Base-by-base conservation (phyloP, 148 eudicot genomes). In the Silene conica region DNA sequence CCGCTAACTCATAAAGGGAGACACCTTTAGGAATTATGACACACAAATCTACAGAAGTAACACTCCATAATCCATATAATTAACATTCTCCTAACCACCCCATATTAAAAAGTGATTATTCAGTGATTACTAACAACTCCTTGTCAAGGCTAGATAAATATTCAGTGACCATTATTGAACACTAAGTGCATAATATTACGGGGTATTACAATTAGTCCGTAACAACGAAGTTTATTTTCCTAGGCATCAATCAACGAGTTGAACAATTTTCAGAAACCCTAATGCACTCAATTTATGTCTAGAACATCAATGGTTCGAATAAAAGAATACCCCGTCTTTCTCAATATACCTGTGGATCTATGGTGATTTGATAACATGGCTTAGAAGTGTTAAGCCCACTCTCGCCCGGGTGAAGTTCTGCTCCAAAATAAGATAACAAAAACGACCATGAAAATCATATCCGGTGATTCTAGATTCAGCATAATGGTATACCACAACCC, bases 321-420 rank as follows among this genome's bases (percentile, higher is more conserved):
- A 67, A 43, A 34, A 52, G 14, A 9, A 34, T 6, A 66, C 25
- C 41, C 14, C 12, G 16, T 7, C 34, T 38, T 48, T 38, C 67
- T 38, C n/a, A 64, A 5, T 23, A 61, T 83, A 95, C 96, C 96
- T 92, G 87, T 10, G 93, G 97, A 78, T 83, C 73, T 54, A 90
- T 28, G 31, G 86, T 82, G 66, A 95, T 87, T 52, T 86, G 93
- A 82, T 86, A 95, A 80, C 98, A 95, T 11, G 89, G 82, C 57
- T 80, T 87, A 26, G 97, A 95, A 79, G 96, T 92, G 87, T 83
- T 92, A 28, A 92, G 85, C 34, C 98, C 97, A 86, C 98, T 92
- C 82, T 92, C 92, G 57, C 96, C 90, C 7, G 98, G 76, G 79
- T 88, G 97, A 81, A 92, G 86, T 81, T 92, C 97, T 95, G 91